Base-by-base conservation (phyloP, 345 rosid species). In the Noccaea caerulescens region DNA sequence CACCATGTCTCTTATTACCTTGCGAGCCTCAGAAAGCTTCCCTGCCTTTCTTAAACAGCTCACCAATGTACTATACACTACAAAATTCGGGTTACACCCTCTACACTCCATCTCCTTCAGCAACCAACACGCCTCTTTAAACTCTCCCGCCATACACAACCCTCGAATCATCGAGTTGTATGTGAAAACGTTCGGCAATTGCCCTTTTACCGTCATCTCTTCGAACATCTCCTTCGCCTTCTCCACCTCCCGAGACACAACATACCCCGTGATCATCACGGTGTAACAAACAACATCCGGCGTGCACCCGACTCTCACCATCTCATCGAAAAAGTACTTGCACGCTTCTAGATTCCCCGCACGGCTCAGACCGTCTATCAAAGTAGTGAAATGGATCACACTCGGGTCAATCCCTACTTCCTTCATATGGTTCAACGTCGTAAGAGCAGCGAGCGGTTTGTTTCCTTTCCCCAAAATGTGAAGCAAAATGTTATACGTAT, bases 91-190 rank as follows among this genome's bases (percentile, higher is more conserved):
- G 72, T 79, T 81, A 73, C 97, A 87, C 18, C 94, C 94, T 76
- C 92, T 85, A 10, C 80, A 75, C 82, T 87, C 90, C 98, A 93
- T 91, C 82, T 86, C 88, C 66, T 85, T 86, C 36, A 91, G 82
- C 86, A 89, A 62, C 56, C 84, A 75, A 63, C 92, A 81, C 16
- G 96, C 97, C 73, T 87, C 88, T 51, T 77, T 82, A 62, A 84
- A 91, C 79, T 79, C 85, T 54, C 83, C 89, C 0, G 85, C 89
- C 85, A 85, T 83, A 80, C 96, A 93, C 60, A 78, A 67, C 62
- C 97, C 97, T 0, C 92, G 86, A 60, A 93, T 89, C 96, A 93
- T 86, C 8, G 97, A 86, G 74, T 86, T 86, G 64, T 93, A 93
- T 0, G 98, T 88, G 79, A 83, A 89, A 8, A 80, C 96, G 46